Percentiles rank a stretch among this genome's conserved stretches.
Conservation (phyloP, 805 yeast species). For the Saturnispora serradocipensis region DNA sequence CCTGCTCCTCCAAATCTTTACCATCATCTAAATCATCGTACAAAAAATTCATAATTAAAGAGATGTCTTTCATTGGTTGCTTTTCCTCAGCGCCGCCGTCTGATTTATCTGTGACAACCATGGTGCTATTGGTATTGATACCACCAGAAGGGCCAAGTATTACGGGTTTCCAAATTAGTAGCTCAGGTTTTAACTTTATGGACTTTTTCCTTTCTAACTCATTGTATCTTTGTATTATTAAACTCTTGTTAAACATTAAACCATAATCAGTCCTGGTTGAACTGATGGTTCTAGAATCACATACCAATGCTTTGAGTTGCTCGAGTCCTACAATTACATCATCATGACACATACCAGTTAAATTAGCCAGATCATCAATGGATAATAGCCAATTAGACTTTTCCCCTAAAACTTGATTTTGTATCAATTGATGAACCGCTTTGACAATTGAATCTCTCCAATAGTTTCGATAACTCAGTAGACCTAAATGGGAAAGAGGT, state of each 20-base stretch:
- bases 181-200: conserved; percentile 39
- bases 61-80: conserved; percentile 38
- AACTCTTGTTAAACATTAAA: conserved; percentile 39
- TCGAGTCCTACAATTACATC: conserved; percentile 87
- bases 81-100: conserved; percentile 20
- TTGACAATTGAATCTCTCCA: conserved; percentile 68
- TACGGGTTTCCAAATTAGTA: conserved; percentile 72
- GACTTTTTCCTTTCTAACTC: conserved; percentile 50
- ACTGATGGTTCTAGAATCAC: conserved; percentile 23
- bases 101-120: conserved; percentile 23
- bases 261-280: conserved; percentile 39
- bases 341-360: conserved; percentile 79
- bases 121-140: conserved; percentile 51
- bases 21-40: conserved; percentile 63
- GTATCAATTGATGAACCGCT: conserved; percentile 25
- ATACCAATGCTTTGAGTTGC: conserved; percentile 51
- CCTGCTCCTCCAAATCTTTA: conserved; percentile 48
- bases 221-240: conserved; percentile 33
- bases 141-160: conserved; percentile 85
- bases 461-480: conserved; percentile 75
- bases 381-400: conserved; percentile 27
- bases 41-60: conserved; percentile 49
- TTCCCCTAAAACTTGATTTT: conserved; percentile 3
- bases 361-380: conserved; percentile 50
- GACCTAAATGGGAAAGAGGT: conserved; percentile 81